Percentiles rank a stretch among this genome's conserved stretches.
Evolutionary conservation across 202 grass and related monocot species (phyloP).

Genomic region (Carex arenaria): DNA sequence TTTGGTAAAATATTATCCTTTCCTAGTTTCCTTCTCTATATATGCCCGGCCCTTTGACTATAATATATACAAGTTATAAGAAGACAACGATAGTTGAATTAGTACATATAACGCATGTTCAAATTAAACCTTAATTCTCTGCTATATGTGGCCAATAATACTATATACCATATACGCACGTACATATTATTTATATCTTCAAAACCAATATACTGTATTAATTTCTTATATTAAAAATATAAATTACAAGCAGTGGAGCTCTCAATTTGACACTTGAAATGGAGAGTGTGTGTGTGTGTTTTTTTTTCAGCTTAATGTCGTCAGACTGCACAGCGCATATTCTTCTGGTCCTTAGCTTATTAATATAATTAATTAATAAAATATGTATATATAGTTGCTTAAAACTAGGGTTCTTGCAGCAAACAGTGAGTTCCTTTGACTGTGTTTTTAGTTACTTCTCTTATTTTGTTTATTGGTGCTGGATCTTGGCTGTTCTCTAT

Average conservation of each 20-base stretch:
- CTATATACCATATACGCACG: not conserved
- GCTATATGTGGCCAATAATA: not conserved
- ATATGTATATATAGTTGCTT: constrained; percentile 20
- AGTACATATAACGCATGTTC: too few species aligned
- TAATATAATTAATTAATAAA: constrained; percentile 28
- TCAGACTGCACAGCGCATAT: not conserved
- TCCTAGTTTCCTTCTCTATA: not conserved
- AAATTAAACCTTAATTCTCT: too few species aligned
- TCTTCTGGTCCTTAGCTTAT: constrained; percentile 27
- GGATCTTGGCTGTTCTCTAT: not conserved
- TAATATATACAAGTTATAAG: too few species aligned
- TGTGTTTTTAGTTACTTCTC: constrained; percentile 27
- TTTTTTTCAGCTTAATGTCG: too few species aligned
- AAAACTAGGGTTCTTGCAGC: constrained; percentile 58
- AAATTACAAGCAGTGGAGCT: too few species aligned
- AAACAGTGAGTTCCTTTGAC: constrained; percentile 38
- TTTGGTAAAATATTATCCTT: not conserved
- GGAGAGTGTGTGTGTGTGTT: too few species aligned
- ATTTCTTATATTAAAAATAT: too few species aligned
- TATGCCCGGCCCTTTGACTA: too few species aligned
- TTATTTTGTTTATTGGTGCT: not conserved
- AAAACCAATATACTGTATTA: too few species aligned
- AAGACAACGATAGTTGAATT: constrained; percentile 24
- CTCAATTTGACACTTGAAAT: too few species aligned
- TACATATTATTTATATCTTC: too few species aligned